A percentile compares a stretch with the other conserved stretches of the same genome.
Conservation (phyloP, 1,284 basidiomycete genomes). For the Dichomitus squalens region DNA sequence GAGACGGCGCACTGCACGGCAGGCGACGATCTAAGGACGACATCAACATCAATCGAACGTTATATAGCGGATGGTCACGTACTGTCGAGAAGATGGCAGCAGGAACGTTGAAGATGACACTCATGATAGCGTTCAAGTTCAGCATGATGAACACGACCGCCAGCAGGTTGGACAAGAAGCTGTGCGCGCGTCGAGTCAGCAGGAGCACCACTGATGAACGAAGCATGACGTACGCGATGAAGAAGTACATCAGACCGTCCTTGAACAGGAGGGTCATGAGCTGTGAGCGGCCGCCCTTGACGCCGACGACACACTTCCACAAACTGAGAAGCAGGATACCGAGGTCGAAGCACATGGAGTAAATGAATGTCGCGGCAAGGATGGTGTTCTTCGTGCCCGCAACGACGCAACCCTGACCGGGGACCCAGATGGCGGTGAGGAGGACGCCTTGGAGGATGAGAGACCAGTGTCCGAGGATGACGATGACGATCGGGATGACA, state of each 20-base stretch:
- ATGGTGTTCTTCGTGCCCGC: slow-evolving; percentile 55
- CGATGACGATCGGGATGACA: slow-evolving; percentile 50
- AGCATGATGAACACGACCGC: slow-evolving; percentile 37
- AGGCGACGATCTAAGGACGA: slow-evolving; percentile 16
- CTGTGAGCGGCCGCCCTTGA: slow-evolving; percentile 31
- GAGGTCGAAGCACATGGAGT: slow-evolving; percentile 75
- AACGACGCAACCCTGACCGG: slow-evolving; percentile 50
- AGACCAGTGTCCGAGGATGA: slow-evolving; percentile 78
- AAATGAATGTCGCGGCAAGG: slow-evolving; percentile 68
- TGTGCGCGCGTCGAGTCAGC: slow-evolving; percentile 5
- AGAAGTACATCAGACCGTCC: slow-evolving; percentile 37
- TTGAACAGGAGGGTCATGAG: slow-evolving; percentile 34
- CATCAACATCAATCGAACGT: too few relatives aligned
- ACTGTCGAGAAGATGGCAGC: slow-evolving; percentile 36
- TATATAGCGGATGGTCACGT: slow-evolving; percentile 6
- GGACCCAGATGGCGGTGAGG: slow-evolving; percentile 57
- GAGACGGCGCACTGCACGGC: slow-evolving; percentile 56
- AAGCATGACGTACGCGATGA: slow-evolving; percentile 29
- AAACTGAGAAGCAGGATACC: slow-evolving; percentile 60
- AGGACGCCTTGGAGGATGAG: slow-evolving; percentile 73
- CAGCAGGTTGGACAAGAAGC: slow-evolving; percentile 33
- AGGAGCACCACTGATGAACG: neutral
- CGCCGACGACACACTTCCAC: slow-evolving; percentile 37
- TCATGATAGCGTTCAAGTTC: slow-evolving; percentile 37
- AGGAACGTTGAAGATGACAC: slow-evolving; percentile 37